phyloP scores from a whole-genome alignment of 129 eudicot species.

The Glebionis coronaria region DNA sequence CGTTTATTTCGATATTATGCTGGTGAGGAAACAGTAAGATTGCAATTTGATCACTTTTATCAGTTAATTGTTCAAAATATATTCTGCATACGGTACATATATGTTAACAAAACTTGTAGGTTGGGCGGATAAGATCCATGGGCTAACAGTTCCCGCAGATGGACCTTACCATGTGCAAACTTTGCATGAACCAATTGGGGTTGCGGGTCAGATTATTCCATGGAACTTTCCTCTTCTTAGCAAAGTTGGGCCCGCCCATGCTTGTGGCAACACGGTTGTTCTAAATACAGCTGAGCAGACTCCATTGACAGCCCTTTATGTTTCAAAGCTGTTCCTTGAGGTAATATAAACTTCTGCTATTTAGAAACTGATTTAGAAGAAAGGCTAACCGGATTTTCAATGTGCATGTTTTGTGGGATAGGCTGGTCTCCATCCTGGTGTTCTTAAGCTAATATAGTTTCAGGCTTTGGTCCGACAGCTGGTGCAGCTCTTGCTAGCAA shows the following conservation, averaged over 20 bases:
- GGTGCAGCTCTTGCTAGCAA: conserved; percentile 69
- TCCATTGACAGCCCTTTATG: conserved; percentile 56
- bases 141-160: conserved; percentile 62
- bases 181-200: conserved; percentile 63
- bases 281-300: conserved; percentile 59
- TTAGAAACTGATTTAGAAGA: background rate
- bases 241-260: conserved; percentile 63
- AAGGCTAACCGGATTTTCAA: background rate
- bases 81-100: background rate
- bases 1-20: conserved; percentile 63
- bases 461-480: conserved; percentile 63
- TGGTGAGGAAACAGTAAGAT: conserved; percentile 21
- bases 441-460: conserved; percentile 54
- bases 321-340: conserved; percentile 47
- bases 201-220: conserved; percentile 59
- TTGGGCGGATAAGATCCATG: conserved; percentile 75
- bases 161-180: conserved; percentile 57
- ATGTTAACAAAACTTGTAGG: conserved; percentile 28
- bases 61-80: background rate
- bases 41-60: background rate
- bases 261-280: conserved; percentile 54
- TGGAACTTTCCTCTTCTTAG: conserved; percentile 69
- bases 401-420: conserved; percentile 19
- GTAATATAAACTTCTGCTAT: conserved; percentile 18
- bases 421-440: conserved; percentile 75